phyloP scores from a whole-genome alignment of 179 eudicot genomes.

The Pouteria campechiana region DNA sequence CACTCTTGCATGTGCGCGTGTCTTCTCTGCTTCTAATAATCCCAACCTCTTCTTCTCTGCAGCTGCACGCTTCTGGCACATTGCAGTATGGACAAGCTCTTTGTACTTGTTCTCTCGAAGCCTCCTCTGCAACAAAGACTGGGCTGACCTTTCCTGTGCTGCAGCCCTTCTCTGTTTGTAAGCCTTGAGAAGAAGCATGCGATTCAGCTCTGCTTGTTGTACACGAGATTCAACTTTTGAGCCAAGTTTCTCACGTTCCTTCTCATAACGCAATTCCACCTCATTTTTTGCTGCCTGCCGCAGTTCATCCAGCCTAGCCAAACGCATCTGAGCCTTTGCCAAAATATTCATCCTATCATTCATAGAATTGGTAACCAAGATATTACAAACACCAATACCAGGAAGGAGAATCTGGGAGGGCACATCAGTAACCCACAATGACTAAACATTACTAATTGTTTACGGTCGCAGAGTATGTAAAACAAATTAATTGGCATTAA shows the following conservation, averaged over 20 bases:
- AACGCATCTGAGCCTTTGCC: conserved; percentile 71
- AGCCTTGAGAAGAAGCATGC: conserved; percentile 67
- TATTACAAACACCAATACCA: background rate
- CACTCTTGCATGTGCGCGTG: conserved; percentile 67
- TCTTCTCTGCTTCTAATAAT: conserved; percentile 76
- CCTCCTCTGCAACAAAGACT: conserved; percentile 53
- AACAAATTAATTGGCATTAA: too few species aligned
- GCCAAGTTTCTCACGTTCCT: conserved; percentile 68
- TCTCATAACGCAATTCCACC: conserved; percentile 59
- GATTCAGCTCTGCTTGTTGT: conserved; percentile 79
- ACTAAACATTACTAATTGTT: too few species aligned
- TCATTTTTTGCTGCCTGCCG: conserved; percentile 85
- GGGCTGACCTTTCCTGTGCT: conserved; percentile 68
- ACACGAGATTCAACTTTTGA: conserved; percentile 73
- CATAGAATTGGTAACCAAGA: background rate
- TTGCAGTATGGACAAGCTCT: conserved; percentile 77
- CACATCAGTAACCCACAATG: too few species aligned
- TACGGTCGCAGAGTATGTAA: too few species aligned
- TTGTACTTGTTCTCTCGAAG: conserved; percentile 76
- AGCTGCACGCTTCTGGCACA: conserved; percentile 76
- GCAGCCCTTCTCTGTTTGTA: conserved; percentile 66
- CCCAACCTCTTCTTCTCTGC: conserved; percentile 86
- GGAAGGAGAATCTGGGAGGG: background rate
- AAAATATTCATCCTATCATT: conserved; percentile 73
- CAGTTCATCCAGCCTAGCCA: conserved; percentile 80